phyloP scores from a whole-genome alignment of 1,284 basidiomycete species.

The Fomitopsis betulina region DNA sequence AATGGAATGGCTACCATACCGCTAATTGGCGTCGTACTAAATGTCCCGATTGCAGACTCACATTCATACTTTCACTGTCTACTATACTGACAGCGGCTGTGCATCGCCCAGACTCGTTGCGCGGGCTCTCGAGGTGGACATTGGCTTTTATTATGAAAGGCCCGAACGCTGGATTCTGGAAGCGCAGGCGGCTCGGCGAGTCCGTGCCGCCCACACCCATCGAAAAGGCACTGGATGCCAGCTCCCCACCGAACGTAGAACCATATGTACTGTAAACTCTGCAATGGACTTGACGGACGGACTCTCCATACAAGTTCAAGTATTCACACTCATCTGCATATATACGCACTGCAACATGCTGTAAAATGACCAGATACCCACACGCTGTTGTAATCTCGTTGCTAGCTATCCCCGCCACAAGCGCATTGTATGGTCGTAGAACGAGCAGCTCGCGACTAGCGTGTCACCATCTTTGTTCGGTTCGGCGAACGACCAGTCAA shows the following conservation, averaged over 20 bases:
- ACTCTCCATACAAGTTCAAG: too few relatives aligned
- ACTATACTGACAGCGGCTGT: slow-evolving; percentile 58
- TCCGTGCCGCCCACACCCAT: slow-evolving; percentile 14
- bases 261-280: background rate
- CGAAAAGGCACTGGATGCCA: slow-evolving; percentile 1
- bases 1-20: background rate
- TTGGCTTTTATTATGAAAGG: slow-evolving; percentile 61
- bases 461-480: slow-evolving; percentile 31
- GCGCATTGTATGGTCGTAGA: slow-evolving; percentile 88
- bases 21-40: slow-evolving; percentile 2
- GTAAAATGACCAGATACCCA: background rate
- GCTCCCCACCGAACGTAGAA: background rate
- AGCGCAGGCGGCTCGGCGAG: slow-evolving; percentile 27
- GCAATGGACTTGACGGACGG: background rate
- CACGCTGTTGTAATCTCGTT: background rate
- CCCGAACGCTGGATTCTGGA: slow-evolving; percentile 48
- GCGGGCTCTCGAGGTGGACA: slow-evolving; percentile 69
- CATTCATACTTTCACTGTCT: slow-evolving; percentile 60
- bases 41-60: slow-evolving; percentile 31
- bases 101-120: slow-evolving; percentile 55
- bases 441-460: slow-evolving; percentile 87
- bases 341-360: background rate
- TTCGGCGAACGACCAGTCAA: slow-evolving; percentile 78
- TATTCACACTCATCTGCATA: background rate
- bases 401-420: slow-evolving; percentile 65